Conservation (phyloP, 1,284 basidiomycete species). For the Ceratobasidium sp. region DNA sequence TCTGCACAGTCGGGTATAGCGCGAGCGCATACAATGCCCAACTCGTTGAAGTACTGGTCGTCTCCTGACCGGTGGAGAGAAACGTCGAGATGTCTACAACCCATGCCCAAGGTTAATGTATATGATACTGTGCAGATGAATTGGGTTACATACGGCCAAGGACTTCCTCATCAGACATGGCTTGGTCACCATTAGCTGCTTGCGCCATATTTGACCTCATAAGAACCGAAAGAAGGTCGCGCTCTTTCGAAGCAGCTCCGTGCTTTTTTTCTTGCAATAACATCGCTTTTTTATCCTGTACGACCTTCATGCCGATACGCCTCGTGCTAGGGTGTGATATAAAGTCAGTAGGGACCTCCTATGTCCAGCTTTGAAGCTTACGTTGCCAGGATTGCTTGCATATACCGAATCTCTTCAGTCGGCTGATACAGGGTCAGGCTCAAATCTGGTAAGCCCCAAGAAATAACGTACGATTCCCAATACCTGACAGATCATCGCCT, state of each 20-base stretch:
- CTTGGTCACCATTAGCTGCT: constrained; percentile 51
- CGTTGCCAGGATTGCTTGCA: constrained; percentile 8
- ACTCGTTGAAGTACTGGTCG: constrained; percentile 48
- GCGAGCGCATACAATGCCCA: constrained; percentile 76
- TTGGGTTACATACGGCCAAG: constrained; percentile 33
- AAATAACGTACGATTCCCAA: not conserved
- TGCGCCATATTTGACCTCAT: constrained; percentile 60
- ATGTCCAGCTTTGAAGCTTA: not conserved
- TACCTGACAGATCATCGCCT: not conserved
- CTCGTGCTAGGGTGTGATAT: constrained; percentile 48
- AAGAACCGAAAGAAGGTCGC: constrained; percentile 49
- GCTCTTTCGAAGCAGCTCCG: constrained; percentile 49
- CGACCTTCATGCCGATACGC: constrained; percentile 54
- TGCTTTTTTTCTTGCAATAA: constrained; percentile 47
- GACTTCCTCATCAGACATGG: constrained; percentile 45
- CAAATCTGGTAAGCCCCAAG: not conserved
- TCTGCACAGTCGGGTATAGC: constrained; percentile 68
- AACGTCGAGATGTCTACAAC: constrained; percentile 19
- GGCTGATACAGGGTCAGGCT: constrained; percentile 49
- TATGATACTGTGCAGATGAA: not conserved
- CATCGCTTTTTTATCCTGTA: constrained; percentile 58
- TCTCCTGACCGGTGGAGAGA: constrained; percentile 41
- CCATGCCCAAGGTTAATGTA: too few relatives aligned
- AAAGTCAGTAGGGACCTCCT: constrained; percentile 42
- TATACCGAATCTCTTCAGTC: constrained; percentile 50